Conservation (phyloP, 2,329 filamentous ascomycete genomes). For the Tolypocladium guangdongense region DNA sequence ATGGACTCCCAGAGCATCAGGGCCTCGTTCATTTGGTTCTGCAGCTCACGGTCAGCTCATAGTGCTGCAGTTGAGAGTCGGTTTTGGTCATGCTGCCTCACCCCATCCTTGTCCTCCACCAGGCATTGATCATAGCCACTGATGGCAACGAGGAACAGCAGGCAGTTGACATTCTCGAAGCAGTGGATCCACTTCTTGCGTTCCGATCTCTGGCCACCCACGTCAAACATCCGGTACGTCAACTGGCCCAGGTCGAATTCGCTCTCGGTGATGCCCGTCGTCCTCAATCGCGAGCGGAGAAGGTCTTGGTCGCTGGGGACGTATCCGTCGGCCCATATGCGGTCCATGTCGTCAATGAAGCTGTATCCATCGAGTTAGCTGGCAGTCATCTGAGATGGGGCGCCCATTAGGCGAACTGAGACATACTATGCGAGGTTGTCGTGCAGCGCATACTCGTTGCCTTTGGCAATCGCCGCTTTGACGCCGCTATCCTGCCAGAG, state of each 20-base stretch:
- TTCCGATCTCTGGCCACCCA: slow-evolving; percentile 89
- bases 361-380: slow-evolving; percentile 28
- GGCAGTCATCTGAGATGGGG: neutral
- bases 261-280: slow-evolving; percentile 92
- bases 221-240: slow-evolving; percentile 95
- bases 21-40: slow-evolving; percentile 82
- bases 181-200: slow-evolving; percentile 99
- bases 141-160: slow-evolving; percentile 92
- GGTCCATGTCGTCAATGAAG: slow-evolving; percentile 92
- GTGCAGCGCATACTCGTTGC: slow-evolving; percentile 92
- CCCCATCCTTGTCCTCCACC: slow-evolving; percentile 89
- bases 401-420: neutral
- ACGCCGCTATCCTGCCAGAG: slow-evolving; percentile 81
- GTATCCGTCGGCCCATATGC: slow-evolving; percentile 84
- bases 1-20: slow-evolving; percentile 80
- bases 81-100: neutral
- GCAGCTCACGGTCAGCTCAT: neutral
- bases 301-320: slow-evolving; percentile 94
- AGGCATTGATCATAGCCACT: slow-evolving; percentile 94
- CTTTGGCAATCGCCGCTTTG: slow-evolving; percentile 77
- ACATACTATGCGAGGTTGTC: slow-evolving; percentile 90
- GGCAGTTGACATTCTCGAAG: slow-evolving; percentile 95
- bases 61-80: neutral
- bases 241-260: slow-evolving; percentile 91
- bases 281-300: slow-evolving; percentile 91